phyloP scores from a whole-genome alignment of 768 basidiomycete genomes.

The Russula lepida region DNA sequence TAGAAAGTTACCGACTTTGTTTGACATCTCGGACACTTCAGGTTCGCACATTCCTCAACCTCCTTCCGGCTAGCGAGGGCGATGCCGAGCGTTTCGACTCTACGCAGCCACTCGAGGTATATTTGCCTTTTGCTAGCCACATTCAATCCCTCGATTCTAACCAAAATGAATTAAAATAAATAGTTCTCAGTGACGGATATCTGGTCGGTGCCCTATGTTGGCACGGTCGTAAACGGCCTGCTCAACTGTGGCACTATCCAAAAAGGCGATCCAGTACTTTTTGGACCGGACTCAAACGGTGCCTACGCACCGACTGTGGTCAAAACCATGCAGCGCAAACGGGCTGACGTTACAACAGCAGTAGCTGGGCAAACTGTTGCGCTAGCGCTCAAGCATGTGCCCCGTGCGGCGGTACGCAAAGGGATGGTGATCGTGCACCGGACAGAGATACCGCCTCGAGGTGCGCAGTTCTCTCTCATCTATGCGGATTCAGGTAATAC shows the following conservation, averaged over 20 bases:
- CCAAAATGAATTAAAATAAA: not conserved
- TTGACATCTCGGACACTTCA: constrained; percentile 24
- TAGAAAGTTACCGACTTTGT: not conserved
- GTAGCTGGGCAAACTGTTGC: constrained; percentile 97
- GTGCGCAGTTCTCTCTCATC: constrained; percentile 31
- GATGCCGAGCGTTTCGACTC: constrained; percentile 74
- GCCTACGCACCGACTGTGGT: constrained; percentile 73
- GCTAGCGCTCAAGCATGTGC: constrained; percentile 83
- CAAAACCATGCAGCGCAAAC: constrained; percentile 91
- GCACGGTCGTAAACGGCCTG: constrained; percentile 80
- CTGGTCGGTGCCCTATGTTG: constrained; percentile 83
- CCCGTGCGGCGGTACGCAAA: constrained; percentile 74
- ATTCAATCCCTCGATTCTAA: not conserved
- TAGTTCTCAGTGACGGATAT: constrained; percentile 82
- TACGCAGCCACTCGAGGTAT: constrained; percentile 74
- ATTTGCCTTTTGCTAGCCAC: not conserved
- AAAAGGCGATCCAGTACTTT: constrained; percentile 70
- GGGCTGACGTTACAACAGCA: constrained; percentile 71
- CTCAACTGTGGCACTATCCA: constrained; percentile 67
- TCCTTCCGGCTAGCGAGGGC: constrained; percentile 79
- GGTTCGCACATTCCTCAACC: constrained; percentile 86
- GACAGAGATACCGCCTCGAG: constrained; percentile 68
- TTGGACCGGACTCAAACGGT: constrained; percentile 92
- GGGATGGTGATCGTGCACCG: constrained; percentile 90
- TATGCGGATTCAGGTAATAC: not conserved